These are phyloP conservation scores for Cordyceps javanica DNA, from an alignment of 2,329 filamentous ascomycete species.

Conservation along the genomic window DNA sequence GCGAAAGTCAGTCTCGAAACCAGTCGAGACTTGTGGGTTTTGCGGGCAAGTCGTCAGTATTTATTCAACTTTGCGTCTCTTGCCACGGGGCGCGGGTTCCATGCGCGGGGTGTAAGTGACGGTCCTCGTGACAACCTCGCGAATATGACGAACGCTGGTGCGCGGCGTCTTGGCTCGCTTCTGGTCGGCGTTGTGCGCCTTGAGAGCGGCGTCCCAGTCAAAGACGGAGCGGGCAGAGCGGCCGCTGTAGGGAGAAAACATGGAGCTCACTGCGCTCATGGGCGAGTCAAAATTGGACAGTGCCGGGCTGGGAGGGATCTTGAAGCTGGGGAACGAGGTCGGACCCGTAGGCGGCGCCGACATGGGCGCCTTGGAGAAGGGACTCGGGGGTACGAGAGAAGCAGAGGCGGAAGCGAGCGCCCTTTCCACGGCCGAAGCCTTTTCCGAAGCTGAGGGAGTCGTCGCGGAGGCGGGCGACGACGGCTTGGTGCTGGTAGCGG, in stretches of 20 bases:
- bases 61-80: constrained; percentile 68
- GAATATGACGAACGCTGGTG: constrained; percentile 63
- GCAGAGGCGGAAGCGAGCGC: constrained; percentile 15
- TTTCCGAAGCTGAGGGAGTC: constrained; percentile 17
- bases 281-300: constrained; percentile 65
- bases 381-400: constrained; percentile 35
- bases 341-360: constrained; percentile 55
- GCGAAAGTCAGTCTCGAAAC: background rate
- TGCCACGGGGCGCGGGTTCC: constrained; percentile 85
- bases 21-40: background rate
- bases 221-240: constrained; percentile 62
- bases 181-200: constrained; percentile 57
- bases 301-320: constrained; percentile 70
- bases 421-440: background rate
- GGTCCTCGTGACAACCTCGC: constrained; percentile 89
- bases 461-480: constrained; percentile 29
- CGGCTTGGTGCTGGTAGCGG: constrained; percentile 25
- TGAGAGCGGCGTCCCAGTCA: constrained; percentile 71
- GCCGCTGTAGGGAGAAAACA: constrained; percentile 69
- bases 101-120: constrained; percentile 86
- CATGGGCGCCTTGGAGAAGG: constrained; percentile 48
- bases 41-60: background rate
- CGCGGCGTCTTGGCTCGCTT: constrained; percentile 50
- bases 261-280: constrained; percentile 50
- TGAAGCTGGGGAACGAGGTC: constrained; percentile 59